Base-by-base conservation (phyloP, 805 yeast species). In the Metschnikowia lunata region DNA sequence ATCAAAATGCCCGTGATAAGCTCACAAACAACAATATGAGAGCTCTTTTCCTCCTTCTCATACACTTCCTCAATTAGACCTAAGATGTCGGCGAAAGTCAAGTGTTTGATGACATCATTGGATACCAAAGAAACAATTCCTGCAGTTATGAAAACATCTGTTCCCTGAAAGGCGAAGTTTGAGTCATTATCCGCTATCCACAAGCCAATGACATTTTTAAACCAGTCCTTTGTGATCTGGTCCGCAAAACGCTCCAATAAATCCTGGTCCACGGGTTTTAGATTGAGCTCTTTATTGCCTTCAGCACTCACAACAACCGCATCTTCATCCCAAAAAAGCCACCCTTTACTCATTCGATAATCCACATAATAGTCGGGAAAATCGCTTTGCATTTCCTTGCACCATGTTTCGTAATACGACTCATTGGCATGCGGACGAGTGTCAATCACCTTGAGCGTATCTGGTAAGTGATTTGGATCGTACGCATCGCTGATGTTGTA, bases 21-120 rank as follows among this genome's bases (percentile, higher is more conserved):
- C 60, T 90, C 97, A 44, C 88, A 79, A 1, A 76, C 71, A 9
- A 84, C 81, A 27, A 93, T 80, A 58, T 90, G 95, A 2, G 85
- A 69, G 12, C 88, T 78, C 54, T 83, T 85, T 46, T 88, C 96
- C 45, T 80, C 82, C 27, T 74, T 70, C 11, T 77, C 76, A 56
- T 83, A 87, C 7, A 74, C 58, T 6, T 67, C 71, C 6, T 66
- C 64, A 14, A 85, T 64, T 1, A 82, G 51, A 0, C 67, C 72
- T 23, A 84, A 57, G 8, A 86, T 54, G 7, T 86, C 87, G 1
- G 66, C 67, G 42, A 79, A 71, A 0, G 67, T 51, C 13, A 85
- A 51, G 3, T 64, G 51, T 4, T 75, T 62, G 8, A 70, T 65
- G 12, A 66, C 63, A 1, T 71, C 78, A 40, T 71, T 68, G 6